These are phyloP conservation scores for Dictyostelium intermedium DNA, from an alignment of 78 protist species.

Conservation along the genomic window DNA sequence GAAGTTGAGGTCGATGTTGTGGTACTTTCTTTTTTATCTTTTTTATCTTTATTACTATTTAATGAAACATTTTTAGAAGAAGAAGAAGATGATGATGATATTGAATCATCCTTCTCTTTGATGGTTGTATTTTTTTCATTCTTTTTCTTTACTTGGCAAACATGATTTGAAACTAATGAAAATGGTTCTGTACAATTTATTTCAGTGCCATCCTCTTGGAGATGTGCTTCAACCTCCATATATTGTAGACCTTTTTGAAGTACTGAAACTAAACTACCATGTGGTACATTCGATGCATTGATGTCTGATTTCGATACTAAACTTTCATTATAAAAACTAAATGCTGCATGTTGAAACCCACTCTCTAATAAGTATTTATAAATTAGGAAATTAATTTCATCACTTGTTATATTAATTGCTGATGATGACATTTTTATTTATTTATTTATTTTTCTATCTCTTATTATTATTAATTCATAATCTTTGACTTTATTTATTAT, in stretches of 20 bases:
- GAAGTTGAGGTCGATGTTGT: not conserved
- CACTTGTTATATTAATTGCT: conserved; percentile 77
- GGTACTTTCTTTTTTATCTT: not conserved
- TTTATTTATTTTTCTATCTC: not conserved
- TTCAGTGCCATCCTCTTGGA: conserved; percentile 87
- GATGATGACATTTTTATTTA: not conserved
- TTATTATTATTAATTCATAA: not conserved
- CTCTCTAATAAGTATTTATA: conserved; percentile 95
- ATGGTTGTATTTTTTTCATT: conserved; percentile 17
- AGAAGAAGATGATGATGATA: no score
- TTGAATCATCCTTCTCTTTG: not conserved
- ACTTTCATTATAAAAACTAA: conserved; percentile 91
- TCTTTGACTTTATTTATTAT: not conserved
- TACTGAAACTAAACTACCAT: conserved; percentile 91
- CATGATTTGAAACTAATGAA: conserved; percentile 49
- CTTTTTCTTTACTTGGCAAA: conserved; percentile 53
- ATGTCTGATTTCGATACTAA: conserved; percentile 73
- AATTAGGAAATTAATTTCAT: conserved; percentile 94
- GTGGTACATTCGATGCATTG: conserved; percentile 86
- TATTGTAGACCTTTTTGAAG: conserved; percentile 96
- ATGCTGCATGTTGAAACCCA: conserved; percentile 96
- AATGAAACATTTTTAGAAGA: not conserved
- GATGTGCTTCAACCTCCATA: conserved; percentile 93
- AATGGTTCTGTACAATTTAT: conserved; percentile 84
- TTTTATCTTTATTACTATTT: not conserved